These are phyloP conservation scores for Ganoderma boninense DNA, from an alignment of 1,284 basidiomycete genomes.

Conservation along the genomic window DNA sequence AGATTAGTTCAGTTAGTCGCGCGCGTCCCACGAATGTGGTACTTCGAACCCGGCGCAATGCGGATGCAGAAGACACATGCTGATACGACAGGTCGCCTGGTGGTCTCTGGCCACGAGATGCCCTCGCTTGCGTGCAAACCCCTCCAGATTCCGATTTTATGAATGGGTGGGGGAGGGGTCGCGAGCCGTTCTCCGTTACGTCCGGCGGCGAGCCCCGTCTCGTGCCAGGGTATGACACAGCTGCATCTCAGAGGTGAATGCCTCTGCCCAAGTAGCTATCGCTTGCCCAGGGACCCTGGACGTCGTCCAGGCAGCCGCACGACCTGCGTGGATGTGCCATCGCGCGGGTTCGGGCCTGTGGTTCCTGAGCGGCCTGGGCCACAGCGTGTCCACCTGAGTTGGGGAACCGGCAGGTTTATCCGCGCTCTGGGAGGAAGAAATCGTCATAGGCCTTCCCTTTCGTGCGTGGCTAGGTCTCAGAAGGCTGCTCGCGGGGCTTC, in stretches of 20 bases:
- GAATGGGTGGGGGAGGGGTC: neutral
- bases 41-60: neutral
- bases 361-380: constrained; percentile 2
- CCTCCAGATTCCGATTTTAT: neutral
- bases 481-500: neutral
- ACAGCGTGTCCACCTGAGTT: neutral
- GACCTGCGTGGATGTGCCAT: neutral
- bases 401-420: constrained; percentile 1
- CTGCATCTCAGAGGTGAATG: neutral
- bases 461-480: neutral
- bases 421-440: neutral
- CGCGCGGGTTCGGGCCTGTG: neutral
- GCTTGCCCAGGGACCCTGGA: neutral
- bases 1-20: neutral
- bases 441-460: neutral
- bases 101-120: neutral
- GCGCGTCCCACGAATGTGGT: neutral
- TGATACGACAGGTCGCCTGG: neutral
- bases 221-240: constrained; percentile 3
- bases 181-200: constrained; percentile 2
- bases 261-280: neutral
- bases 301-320: neutral
- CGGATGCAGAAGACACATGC: neutral
- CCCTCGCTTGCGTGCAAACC: neutral
- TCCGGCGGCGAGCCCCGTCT: neutral